A percentile compares a stretch with the other conserved stretches of the same genome.
Evolutionary conservation across 2,329 filamentous ascomycete species (phyloP).

Genomic region (Cladorrhinum sp.): DNA sequence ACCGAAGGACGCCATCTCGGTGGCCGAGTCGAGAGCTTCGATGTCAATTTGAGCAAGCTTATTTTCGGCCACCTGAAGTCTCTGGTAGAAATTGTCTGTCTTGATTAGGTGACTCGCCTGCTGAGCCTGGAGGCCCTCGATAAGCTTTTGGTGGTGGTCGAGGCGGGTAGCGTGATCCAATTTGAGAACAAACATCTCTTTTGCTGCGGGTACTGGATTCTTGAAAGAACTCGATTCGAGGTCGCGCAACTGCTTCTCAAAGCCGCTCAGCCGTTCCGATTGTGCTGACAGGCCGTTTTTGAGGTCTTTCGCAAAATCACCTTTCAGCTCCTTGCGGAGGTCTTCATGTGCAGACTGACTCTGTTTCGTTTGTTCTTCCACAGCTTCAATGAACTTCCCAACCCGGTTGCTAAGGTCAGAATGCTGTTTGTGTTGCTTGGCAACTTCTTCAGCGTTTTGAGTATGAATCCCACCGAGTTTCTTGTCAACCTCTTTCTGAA

Average conservation of each 20-base stretch:
- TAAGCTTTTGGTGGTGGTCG: not conserved
- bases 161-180: not conserved
- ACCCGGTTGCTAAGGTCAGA: not conserved
- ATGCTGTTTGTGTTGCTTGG: not conserved
- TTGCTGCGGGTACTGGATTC: too few species aligned
- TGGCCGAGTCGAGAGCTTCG: conserved; percentile 9
- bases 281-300: not conserved
- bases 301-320: not conserved
- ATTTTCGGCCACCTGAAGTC: not conserved
- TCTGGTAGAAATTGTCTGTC: not conserved
- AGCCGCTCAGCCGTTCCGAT: not conserved
- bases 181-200: too few species aligned
- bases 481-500: not conserved
- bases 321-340: not conserved
- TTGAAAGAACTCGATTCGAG: not conserved
- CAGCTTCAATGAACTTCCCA: not conserved
- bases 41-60: conserved; percentile 17
- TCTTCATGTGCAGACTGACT: not conserved
- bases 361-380: not conserved
- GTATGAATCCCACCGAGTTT: conserved; percentile 2
- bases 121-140: not conserved
- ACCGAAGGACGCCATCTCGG: conserved; percentile 14
- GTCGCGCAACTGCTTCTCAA: not conserved
- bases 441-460: conserved; percentile 3
- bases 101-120: not conserved